A percentile compares a stretch with the other conserved stretches of the same genome.
phyloP scores from a whole-genome alignment of 495 filamentous ascomycete species.

The Penicillium robsamsonii region DNA sequence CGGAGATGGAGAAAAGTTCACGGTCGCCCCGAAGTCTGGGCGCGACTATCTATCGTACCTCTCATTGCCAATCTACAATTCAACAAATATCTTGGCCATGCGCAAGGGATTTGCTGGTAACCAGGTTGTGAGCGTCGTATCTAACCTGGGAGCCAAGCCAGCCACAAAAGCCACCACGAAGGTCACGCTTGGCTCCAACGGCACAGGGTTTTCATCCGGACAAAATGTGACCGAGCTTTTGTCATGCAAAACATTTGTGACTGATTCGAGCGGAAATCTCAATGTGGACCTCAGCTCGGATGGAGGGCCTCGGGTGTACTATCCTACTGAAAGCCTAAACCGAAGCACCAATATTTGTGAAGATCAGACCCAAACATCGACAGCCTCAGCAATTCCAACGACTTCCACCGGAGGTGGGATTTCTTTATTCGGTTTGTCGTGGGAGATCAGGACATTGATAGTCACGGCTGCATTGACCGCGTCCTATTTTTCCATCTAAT shows the following conservation, averaged over 20 bases:
- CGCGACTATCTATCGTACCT: constrained; percentile 19
- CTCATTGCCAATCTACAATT: constrained; percentile 18
- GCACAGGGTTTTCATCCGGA: constrained; percentile 16
- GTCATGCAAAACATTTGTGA: constrained; percentile 15
- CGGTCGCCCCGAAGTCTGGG: constrained; percentile 10
- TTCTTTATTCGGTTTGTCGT: constrained; percentile 9
- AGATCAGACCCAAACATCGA: constrained; percentile 11
- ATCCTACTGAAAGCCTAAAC: constrained; percentile 19
- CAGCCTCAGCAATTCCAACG: constrained; percentile 11
- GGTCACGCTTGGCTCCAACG: constrained; percentile 16
- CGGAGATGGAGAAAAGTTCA: constrained; percentile 16
- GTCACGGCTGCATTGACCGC: constrained; percentile 5
- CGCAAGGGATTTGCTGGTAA: constrained; percentile 23
- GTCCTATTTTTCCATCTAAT: constrained; percentile 4
- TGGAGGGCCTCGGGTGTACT: constrained; percentile 21
- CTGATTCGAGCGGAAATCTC: constrained; percentile 18
- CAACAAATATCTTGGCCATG: constrained; percentile 18
- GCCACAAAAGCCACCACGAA: constrained; percentile 10
- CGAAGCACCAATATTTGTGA: constrained; percentile 16
- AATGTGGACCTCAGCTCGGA: constrained; percentile 19
- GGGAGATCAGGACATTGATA: constrained; percentile 6
- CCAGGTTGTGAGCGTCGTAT: constrained; percentile 23
- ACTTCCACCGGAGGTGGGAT: constrained; percentile 10
- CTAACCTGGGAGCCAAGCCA: constrained; percentile 19
- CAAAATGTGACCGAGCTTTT: constrained; percentile 20